These are phyloP conservation scores for Erodium texanum DNA, from an alignment of 441 rosid species.

Conservation along the genomic window DNA sequence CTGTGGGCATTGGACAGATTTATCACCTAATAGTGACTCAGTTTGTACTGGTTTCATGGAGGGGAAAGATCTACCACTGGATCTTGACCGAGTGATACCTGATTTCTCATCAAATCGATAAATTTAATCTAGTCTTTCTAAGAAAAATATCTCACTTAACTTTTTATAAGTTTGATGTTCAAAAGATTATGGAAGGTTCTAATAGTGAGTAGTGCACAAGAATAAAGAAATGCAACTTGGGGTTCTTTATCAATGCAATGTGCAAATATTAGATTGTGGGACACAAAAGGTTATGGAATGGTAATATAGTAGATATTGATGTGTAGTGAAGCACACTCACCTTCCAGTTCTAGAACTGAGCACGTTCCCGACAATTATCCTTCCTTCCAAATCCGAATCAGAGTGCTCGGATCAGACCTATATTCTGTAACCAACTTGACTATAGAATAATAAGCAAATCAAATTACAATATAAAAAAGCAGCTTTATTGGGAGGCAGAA, in stretches of 20 bases:
- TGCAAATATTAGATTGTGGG: conserved; percentile 5
- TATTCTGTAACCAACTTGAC: conserved; percentile 6
- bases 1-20: background rate
- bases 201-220: background rate
- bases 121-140: too few relatives aligned
- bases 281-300: conserved; percentile 9
- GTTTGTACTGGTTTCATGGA: background rate
- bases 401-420: background rate
- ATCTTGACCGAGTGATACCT: too few relatives aligned
- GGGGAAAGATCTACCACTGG: too few relatives aligned
- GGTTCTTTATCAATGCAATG: background rate
- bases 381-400: background rate
- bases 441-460: background rate
- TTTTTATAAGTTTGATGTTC: background rate
- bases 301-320: background rate
- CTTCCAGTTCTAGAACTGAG: conserved; percentile 5
- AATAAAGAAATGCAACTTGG: conserved; percentile 3
- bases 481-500: background rate
- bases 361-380: background rate
- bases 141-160: background rate
- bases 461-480: background rate
- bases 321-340: background rate
- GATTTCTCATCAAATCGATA: too few relatives aligned
- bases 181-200: background rate
- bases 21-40: background rate